These are phyloP conservation scores for Craspedostauros australis DNA, from an alignment of 108 stramenopile species.

Conservation along the genomic window DNA sequence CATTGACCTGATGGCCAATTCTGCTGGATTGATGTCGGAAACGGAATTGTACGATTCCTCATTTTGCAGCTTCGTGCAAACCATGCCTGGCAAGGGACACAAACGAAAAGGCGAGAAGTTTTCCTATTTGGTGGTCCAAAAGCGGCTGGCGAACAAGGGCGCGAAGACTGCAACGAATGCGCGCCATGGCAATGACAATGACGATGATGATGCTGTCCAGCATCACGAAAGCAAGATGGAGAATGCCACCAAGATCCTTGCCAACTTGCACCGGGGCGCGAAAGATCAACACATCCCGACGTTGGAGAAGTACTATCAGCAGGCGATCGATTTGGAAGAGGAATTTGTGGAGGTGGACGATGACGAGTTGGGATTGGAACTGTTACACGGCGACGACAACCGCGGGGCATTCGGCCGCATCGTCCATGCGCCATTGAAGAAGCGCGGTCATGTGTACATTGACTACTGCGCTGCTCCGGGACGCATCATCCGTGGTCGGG, in stretches of 20 bases:
- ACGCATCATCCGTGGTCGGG: conserved; percentile 53
- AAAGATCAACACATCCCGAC: conserved; percentile 20
- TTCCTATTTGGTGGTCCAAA: conserved; percentile 78
- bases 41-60: conserved; percentile 52
- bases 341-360: conserved; percentile 45
- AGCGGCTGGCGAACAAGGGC: too few species aligned
- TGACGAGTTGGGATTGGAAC: conserved; percentile 64
- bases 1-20: conserved; percentile 9
- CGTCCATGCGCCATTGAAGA: conserved; percentile 72
- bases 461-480: conserved; percentile 67
- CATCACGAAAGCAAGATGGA: conserved; percentile 9
- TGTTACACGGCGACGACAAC: conserved; percentile 51
- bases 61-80: conserved; percentile 84
- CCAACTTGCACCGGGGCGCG: conserved; percentile 34
- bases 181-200: conserved; percentile 6
- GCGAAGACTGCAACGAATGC: too few species aligned
- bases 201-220: not conserved
- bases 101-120: conserved; percentile 68
- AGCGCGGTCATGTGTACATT: conserved; percentile 66
- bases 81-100: conserved; percentile 55
- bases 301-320: conserved; percentile 10
- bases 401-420: conserved; percentile 58
- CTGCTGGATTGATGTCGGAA: conserved; percentile 13
- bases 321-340: conserved; percentile 32
- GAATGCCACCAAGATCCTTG: conserved; percentile 46